phyloP scores from a whole-genome alignment of 2,329 filamentous ascomycete genomes.

The Penicillium sclerotigenum region DNA sequence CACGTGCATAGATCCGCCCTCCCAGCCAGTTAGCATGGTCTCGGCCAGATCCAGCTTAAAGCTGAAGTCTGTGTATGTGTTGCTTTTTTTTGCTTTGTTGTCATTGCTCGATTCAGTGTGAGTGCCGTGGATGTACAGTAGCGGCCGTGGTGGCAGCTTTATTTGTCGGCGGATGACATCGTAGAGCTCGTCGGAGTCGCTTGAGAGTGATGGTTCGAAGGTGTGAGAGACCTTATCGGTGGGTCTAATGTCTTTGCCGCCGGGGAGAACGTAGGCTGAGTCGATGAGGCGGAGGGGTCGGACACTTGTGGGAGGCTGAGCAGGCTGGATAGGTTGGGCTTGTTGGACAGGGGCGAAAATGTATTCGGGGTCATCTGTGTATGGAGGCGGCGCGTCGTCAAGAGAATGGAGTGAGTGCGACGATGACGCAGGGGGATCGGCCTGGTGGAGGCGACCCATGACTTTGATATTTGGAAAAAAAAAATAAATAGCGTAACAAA shows the following conservation, averaged over 20 bases:
- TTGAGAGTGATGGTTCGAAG: constrained; percentile 15
- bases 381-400: constrained; percentile 20
- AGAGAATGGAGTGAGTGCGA: constrained; percentile 21
- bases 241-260: constrained; percentile 2
- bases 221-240: constrained; percentile 11
- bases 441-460: constrained; percentile 14
- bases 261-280: constrained; percentile 21
- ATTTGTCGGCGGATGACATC: constrained; percentile 16
- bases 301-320: background rate
- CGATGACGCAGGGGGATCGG: constrained; percentile 13
- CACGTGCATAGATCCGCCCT: background rate
- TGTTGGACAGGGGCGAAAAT: background rate
- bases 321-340: background rate
- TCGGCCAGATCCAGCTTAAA: constrained; percentile 24
- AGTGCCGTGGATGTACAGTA: constrained; percentile 15
- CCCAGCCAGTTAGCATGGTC: constrained; percentile 25
- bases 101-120: constrained; percentile 16
- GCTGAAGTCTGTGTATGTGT: constrained; percentile 16
- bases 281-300: constrained; percentile 16
- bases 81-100: constrained; percentile 11
- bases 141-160: constrained; percentile 20
- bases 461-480: background rate
- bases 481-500: background rate
- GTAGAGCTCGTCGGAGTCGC: constrained; percentile 14
- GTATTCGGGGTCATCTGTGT: constrained; percentile 19